These are phyloP conservation scores for Pseudogymnoascus sp. DNA, from an alignment of 2,329 filamentous ascomycete genomes.

Conservation along the genomic window DNA sequence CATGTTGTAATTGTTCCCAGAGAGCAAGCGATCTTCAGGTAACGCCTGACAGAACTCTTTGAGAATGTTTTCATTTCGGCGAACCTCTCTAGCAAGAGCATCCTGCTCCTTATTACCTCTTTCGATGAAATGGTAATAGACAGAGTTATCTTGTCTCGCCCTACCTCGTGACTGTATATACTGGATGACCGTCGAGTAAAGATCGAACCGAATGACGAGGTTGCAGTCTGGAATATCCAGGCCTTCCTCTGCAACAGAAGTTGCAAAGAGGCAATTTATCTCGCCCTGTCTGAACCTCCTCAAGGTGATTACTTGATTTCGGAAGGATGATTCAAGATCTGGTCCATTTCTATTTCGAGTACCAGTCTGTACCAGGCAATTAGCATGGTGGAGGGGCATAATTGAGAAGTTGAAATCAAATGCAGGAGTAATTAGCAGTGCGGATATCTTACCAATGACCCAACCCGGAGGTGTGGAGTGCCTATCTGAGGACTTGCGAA, in stretches of 20 bases:
- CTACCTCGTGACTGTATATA: conserved; percentile 90
- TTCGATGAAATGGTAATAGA: conserved; percentile 80
- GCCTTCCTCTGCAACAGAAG: conserved; percentile 58
- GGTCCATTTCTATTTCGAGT: conserved; percentile 40
- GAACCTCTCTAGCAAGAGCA: conserved; percentile 48
- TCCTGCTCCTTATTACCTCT: conserved; percentile 53
- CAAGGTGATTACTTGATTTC: conserved; percentile 66
- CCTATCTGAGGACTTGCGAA: conserved; percentile 48
- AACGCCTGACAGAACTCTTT: conserved; percentile 67
- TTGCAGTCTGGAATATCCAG: conserved; percentile 62
- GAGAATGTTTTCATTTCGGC: conserved; percentile 53
- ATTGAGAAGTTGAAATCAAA: not conserved
- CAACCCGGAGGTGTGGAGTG: conserved; percentile 49
- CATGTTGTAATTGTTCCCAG: conserved; percentile 48
- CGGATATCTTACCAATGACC: conserved; percentile 46
- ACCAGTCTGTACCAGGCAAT: conserved; percentile 31
- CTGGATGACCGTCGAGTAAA: conserved; percentile 83
- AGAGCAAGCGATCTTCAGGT: conserved; percentile 63
- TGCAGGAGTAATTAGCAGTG: not conserved
- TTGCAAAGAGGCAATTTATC: conserved; percentile 57
- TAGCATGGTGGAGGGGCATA: not conserved
- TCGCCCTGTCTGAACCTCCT: conserved; percentile 51
- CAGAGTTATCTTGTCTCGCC: conserved; percentile 68
- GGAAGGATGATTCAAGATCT: conserved; percentile 53
- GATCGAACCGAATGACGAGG: conserved; percentile 66